Evolutionary conservation across 768 basidiomycete genomes (phyloP).

Genomic region (Pulveroboletus sp.): DNA sequence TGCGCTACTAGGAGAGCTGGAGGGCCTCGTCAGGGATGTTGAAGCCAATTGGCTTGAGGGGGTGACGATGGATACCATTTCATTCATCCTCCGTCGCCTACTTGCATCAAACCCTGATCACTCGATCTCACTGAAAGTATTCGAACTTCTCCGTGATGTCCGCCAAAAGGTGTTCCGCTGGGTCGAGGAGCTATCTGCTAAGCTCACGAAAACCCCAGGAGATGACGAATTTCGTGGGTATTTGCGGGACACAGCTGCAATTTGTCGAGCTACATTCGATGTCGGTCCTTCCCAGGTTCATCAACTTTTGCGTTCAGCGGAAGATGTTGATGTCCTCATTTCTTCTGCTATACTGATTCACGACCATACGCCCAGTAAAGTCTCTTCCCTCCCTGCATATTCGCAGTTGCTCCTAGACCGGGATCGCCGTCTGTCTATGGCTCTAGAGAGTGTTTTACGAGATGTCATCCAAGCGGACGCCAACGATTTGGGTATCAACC

Average conservation of each 20-base stretch:
- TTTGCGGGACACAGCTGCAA: not conserved
- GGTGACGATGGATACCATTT: not conserved
- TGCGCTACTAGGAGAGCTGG: not conserved
- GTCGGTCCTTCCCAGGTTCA: constrained; percentile 2
- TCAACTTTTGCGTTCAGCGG: constrained; percentile 10
- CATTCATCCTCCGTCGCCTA: not conserved
- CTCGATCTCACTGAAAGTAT: not conserved
- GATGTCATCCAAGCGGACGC: constrained; percentile 6
- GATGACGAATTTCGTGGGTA: not conserved
- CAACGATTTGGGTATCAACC: constrained; percentile 24
- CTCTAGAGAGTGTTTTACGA: constrained; percentile 21
- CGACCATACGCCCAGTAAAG: constrained; percentile 20
- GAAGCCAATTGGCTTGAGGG: constrained; percentile 8
- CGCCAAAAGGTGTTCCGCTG: not conserved
- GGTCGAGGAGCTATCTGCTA: not conserved
- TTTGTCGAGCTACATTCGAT: not conserved
- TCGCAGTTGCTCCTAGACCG: constrained; percentile 27
- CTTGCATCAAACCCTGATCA: not conserved
- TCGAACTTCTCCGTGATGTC: not conserved
- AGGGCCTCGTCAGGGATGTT: constrained; percentile 20
- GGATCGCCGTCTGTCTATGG: constrained; percentile 31
- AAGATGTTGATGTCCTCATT: constrained; percentile 20
- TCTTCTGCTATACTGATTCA: constrained; percentile 24
- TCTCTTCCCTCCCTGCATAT: not conserved
- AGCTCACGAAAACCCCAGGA: not conserved